Evolutionary conservation across 2,329 filamentous ascomycete species (phyloP).

Genomic region (Colletotrichum kahawae): DNA sequence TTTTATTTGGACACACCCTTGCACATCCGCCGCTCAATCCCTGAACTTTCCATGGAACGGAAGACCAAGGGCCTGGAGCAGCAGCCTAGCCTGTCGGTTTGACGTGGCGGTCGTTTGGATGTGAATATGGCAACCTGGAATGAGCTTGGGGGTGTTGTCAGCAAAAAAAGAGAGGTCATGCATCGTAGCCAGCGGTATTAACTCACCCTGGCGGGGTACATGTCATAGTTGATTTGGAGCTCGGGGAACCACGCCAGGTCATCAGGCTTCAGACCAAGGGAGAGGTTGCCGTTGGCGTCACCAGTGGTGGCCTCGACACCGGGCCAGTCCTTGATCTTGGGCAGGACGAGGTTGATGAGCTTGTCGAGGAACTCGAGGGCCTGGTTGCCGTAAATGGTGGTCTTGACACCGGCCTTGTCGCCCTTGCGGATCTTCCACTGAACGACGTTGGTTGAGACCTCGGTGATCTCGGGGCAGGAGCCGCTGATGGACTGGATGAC

Average conservation of each 20-base stretch:
- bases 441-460: constrained; percentile 71
- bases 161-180: constrained; percentile 54
- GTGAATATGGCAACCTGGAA: constrained; percentile 83
- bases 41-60: constrained; percentile 81
- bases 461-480: constrained; percentile 72
- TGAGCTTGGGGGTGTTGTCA: constrained; percentile 59
- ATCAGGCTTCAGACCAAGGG: constrained; percentile 78
- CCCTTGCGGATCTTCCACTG: constrained; percentile 78
- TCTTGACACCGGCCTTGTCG: constrained; percentile 77
- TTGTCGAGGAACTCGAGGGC: constrained; percentile 94
- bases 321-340: constrained; percentile 94
- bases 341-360: constrained; percentile 86
- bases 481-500: constrained; percentile 86
- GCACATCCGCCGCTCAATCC: constrained; percentile 30
- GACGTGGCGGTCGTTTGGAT: constrained; percentile 85
- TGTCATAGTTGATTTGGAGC: constrained; percentile 91
- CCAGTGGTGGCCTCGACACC: constrained; percentile 71
- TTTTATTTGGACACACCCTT: background rate
- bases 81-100: constrained; percentile 81
- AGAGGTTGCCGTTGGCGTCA: constrained; percentile 87
- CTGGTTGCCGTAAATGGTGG: constrained; percentile 76
- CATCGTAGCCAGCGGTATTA: constrained; percentile 29
- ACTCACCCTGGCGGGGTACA: constrained; percentile 57
- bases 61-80: constrained; percentile 54
- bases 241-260: constrained; percentile 88